Percentiles rank a stretch among this genome's conserved stretches.
Conservation (phyloP, 768 basidiomycete species). For the Daedaleopsis sinensis region DNA sequence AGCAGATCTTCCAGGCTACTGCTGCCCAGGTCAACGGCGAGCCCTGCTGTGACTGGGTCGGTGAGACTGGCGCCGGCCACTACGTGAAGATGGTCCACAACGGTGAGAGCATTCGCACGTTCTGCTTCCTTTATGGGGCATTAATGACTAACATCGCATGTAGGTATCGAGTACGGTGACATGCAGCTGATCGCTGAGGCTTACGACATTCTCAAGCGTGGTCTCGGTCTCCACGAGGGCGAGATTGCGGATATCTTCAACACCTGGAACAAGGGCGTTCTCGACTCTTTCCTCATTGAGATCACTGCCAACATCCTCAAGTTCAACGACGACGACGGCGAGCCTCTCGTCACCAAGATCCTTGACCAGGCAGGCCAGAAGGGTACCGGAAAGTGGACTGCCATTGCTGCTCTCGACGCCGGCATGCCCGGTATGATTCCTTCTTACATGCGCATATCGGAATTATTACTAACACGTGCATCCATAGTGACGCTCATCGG, state of each 20-base stretch:
- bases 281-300: conserved; percentile 99
- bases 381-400: conserved; percentile 99
- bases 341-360: conserved; percentile 90
- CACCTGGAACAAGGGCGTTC: conserved; percentile 97
- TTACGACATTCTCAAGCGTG: conserved; percentile 98
- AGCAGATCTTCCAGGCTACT: conserved; percentile 98
- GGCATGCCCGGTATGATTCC: conserved; percentile 72
- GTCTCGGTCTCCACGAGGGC: conserved; percentile 79
- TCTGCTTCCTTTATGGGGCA: conserved; percentile 1
- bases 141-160: conserved; percentile 2
- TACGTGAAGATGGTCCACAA: conserved; percentile 99
- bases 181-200: conserved; percentile 99
- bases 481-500: conserved; percentile 92
- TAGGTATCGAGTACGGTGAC: conserved; percentile 99
- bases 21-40: conserved; percentile 93
- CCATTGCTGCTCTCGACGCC: conserved; percentile 93
- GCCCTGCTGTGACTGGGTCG: conserved; percentile 99
- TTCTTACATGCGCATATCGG: conserved; percentile 5
- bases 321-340: conserved; percentile 95
- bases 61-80: conserved; percentile 92
- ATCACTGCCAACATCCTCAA: conserved; percentile 97
- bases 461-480: conserved; percentile 3
- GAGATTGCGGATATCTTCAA: conserved; percentile 96
- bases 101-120: conserved; percentile 48
- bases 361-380: conserved; percentile 97